Evolutionary conservation across 768 basidiomycete species (phyloP), one percentile per base, ranked within the genome.

Genomic region (Rhizopogon vulgaris): DNA sequence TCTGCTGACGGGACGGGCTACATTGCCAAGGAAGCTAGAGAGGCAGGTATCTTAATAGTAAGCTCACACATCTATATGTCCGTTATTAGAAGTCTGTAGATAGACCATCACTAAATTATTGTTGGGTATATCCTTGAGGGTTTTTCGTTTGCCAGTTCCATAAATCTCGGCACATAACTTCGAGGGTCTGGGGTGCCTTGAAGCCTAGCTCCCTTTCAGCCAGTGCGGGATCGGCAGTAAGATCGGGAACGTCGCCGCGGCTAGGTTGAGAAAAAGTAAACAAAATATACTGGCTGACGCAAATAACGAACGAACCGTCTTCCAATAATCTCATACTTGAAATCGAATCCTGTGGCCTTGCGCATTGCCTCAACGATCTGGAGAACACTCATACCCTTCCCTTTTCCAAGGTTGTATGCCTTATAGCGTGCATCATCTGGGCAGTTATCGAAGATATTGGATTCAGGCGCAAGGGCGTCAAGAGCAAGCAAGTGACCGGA

Each of bases 71-170:
- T 34, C 37, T 28, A n/a, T 24, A 58, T 63, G 52, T 63, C 53
- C 42, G 30, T 43, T 38, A 56, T 61, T 63, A 65, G 57, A 56
- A 58, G 54, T 28, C 24, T 38, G 40, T 63, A 63, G 54, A 48
- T 51, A 51, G 18, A 27, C 18, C 40, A 15, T 42, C 41, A 37
- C 30, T 47, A 41, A 38, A 41, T 66, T 52, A 63, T 38, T 55
- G 60, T 60, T 61, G 51, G 47, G 69, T 70, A 56, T 90, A 96
- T 3, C 94, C 94, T 28, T 79, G 64, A 6, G 89, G 90, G 61
- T 96, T 90, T 68, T 83, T 90, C n/a, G 82, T 83, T 74, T 98
- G 95, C 92, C 94, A 99, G 72, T 94, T 94, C 96, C 96, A 98
- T 60, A 96, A 74, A 70, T 99, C 96, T 51, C 82, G 76, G 70